A percentile compares a stretch with the other conserved stretches of the same genome.
These are phyloP conservation scores for Trichosphaerium sp. DNA, from an alignment of 78 protist genomes.

Conservation along the genomic window DNA sequence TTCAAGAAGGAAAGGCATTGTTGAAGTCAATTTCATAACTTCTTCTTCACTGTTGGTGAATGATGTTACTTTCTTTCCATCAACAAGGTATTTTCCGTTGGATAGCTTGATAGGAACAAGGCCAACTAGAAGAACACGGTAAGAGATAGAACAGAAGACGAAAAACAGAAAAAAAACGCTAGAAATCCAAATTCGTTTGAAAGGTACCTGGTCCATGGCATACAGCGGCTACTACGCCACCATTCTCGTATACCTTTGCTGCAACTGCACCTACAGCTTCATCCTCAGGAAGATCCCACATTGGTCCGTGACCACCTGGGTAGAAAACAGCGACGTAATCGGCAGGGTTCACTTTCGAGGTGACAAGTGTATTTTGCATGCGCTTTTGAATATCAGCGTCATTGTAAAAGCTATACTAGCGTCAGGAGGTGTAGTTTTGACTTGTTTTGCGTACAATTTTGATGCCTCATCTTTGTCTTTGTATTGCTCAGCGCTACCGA, in stretches of 20 bases:
- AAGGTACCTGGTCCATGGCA: conserved; percentile 1
- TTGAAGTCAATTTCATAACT: background rate
- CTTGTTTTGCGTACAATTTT: background rate
- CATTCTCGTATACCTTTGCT: background rate
- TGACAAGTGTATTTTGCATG: background rate
- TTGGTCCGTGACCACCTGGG: background rate
- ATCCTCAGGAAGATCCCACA: background rate
- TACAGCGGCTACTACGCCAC: background rate
- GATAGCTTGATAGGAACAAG: background rate
- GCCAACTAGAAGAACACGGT: no score
- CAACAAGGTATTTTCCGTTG: background rate
- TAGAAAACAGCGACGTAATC: conserved; percentile 1
- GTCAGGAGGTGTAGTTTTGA: background rate
- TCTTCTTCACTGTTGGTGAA: background rate
- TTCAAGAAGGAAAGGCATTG: background rate
- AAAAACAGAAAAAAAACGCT: no score
- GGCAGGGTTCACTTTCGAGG: background rate
- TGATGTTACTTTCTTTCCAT: background rate
- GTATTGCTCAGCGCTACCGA: background rate
- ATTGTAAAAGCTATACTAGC: background rate
- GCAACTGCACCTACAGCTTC: background rate
- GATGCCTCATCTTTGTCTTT: background rate
- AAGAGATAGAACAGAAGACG: no score
- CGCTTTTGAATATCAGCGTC: background rate
- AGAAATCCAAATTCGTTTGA: no score